A percentile compares a stretch with the other conserved stretches of the same genome.
Conservation (phyloP, 768 basidiomycete species). For the Coprinopsis marcescibilis region DNA sequence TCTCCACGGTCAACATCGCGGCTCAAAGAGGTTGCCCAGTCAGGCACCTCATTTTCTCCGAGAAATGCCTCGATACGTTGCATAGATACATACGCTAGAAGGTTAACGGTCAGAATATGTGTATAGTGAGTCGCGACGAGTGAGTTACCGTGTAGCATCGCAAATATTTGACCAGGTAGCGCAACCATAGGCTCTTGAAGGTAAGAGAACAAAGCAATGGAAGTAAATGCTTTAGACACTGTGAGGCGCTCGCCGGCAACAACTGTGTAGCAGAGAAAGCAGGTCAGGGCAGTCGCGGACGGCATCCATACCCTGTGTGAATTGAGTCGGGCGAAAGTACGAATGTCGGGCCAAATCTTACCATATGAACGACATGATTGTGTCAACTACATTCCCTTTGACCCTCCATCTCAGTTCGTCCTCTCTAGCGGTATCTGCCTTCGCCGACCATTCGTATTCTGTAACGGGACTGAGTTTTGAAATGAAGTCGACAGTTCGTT, state of each 20-base stretch:
- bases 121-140: background rate
- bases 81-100: conserved; percentile 68
- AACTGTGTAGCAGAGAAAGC: conserved; percentile 64
- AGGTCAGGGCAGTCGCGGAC: conserved; percentile 56
- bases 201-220: conserved; percentile 70
- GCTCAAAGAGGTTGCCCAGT: conserved; percentile 64
- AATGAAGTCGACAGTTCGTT: background rate
- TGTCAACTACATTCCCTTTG: conserved; percentile 54
- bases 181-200: conserved; percentile 63
- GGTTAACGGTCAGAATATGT: conserved; percentile 10
- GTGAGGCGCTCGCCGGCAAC: conserved; percentile 61
- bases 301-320: conserved; percentile 62
- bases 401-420: conserved; percentile 64
- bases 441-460: conserved; percentile 59
- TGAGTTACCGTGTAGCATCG: conserved; percentile 51
- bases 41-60: conserved; percentile 68
- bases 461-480: conserved; percentile 2
- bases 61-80: conserved; percentile 74
- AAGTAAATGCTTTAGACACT: conserved; percentile 76
- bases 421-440: conserved; percentile 48
- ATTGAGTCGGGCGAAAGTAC: conserved; percentile 3
- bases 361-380: conserved; percentile 67
- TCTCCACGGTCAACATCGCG: conserved; percentile 2
- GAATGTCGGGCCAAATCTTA: conserved; percentile 15
- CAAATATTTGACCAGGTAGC: conserved; percentile 58